Percentiles rank a stretch among this genome's conserved stretches.
Conservation (phyloP, 1,139 yeast species). For the Candida freyschussii region DNA sequence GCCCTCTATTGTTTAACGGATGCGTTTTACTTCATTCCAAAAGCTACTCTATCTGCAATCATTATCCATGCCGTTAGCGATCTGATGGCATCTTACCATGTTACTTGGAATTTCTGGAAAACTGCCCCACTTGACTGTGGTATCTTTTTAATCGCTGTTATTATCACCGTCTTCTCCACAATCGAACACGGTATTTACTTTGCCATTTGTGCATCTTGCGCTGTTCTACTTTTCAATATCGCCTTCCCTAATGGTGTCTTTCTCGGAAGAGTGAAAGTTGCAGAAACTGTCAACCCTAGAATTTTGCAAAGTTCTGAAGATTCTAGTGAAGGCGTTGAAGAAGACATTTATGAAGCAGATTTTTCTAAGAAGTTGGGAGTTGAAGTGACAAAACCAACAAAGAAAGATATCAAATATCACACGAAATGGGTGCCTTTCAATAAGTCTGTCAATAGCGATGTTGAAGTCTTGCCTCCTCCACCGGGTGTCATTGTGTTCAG, state of each 20-base stretch:
- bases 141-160: constrained; percentile 70
- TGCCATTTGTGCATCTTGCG: constrained; percentile 81
- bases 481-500: constrained; percentile 87
- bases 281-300: constrained; percentile 62
- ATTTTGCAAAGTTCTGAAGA: constrained; percentile 27
- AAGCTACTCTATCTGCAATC: constrained; percentile 79
- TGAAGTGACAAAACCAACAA: constrained; percentile 15
- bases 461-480: constrained; percentile 71
- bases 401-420: constrained; percentile 39
- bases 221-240: constrained; percentile 63
- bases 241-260: constrained; percentile 81
- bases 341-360: constrained; percentile 8
- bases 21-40: constrained; percentile 86
- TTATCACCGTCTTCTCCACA: constrained; percentile 74
- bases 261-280: constrained; percentile 69
- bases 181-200: constrained; percentile 90
- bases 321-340: constrained; percentile 17
- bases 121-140: constrained; percentile 72
- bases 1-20: constrained; percentile 81
- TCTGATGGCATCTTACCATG: constrained; percentile 67
- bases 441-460: constrained; percentile 52
- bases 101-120: constrained; percentile 71
- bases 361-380: constrained; percentile 9
- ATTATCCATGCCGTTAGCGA: constrained; percentile 96
- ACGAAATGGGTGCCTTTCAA: constrained; percentile 80